Evolutionary conservation across 495 filamentous ascomycete genomes (phyloP).

Genomic region (Trichoderma parareesei): DNA sequence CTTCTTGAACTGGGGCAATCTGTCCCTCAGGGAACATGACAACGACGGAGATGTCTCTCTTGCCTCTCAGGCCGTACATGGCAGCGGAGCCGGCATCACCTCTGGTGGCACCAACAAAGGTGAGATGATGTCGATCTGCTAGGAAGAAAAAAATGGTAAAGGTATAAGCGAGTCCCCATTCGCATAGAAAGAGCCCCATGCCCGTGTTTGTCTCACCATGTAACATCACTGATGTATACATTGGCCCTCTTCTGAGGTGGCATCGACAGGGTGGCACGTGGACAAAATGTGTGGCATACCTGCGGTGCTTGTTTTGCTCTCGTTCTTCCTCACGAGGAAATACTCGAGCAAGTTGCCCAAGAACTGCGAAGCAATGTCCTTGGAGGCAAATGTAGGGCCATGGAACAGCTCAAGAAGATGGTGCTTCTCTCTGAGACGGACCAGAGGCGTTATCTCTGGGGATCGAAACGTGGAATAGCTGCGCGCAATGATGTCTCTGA

Average conservation of each 20-base stretch:
- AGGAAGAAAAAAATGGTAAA: conserved; percentile 4
- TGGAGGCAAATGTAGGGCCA: conserved; percentile 90
- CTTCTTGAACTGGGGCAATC: conserved; percentile 79
- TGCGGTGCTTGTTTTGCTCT: conserved; percentile 52
- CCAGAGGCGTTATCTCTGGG: conserved; percentile 61
- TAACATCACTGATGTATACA: not conserved
- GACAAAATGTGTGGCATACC: conserved; percentile 12
- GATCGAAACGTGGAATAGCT: conserved; percentile 84
- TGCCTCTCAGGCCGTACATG: conserved; percentile 92
- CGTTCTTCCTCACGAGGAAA: conserved; percentile 76
- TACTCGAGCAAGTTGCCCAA: conserved; percentile 96
- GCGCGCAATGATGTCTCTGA: conserved; percentile 68
- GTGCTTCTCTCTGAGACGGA: conserved; percentile 61
- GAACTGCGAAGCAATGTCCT: conserved; percentile 84
- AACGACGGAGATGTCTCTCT: conserved; percentile 88
- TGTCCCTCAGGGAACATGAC: conserved; percentile 81
- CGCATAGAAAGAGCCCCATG: not conserved
- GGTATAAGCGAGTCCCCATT: not conserved
- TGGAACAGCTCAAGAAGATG: conserved; percentile 93
- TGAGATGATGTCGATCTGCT: conserved; percentile 69
- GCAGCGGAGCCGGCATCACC: conserved; percentile 94
- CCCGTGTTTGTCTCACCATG: not conserved
- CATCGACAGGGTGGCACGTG: not conserved
- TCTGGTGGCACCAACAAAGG: conserved; percentile 86
- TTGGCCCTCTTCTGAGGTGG: not conserved